A percentile compares a stretch with the other conserved stretches of the same genome.
These are phyloP conservation scores for Parmelia sp. DNA, from an alignment of 495 filamentous ascomycete species.

Conservation along the genomic window DNA sequence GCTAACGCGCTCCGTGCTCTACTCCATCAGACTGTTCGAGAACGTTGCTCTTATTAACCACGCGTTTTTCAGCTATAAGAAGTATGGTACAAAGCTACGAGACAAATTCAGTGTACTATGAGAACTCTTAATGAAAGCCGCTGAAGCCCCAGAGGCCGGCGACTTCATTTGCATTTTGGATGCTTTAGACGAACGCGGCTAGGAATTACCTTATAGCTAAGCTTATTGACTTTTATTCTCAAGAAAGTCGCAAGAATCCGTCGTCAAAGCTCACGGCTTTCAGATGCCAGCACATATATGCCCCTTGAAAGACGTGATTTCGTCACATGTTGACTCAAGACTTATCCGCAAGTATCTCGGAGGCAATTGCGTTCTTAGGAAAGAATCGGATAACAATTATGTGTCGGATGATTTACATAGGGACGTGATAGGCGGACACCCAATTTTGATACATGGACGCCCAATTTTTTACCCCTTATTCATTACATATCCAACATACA, in stretches of 20 bases:
- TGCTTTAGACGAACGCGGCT: slow-evolving; percentile 40
- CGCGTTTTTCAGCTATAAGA: slow-evolving; percentile 28
- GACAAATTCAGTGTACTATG: slow-evolving; percentile 38
- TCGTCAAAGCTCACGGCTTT: slow-evolving; percentile 28
- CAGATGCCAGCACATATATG: slow-evolving; percentile 26
- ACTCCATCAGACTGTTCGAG: slow-evolving; percentile 39
- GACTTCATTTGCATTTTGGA: slow-evolving; percentile 45
- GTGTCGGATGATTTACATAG: too few relatives aligned
- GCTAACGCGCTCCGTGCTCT: slow-evolving; percentile 35
- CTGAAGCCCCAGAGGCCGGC: slow-evolving; percentile 33
- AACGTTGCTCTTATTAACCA: slow-evolving; percentile 27
- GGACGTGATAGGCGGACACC: too few relatives aligned
- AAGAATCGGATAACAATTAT: too few relatives aligned
- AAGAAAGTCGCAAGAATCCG: neutral
- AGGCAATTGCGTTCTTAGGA: too few relatives aligned
- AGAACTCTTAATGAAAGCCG: slow-evolving; percentile 34
- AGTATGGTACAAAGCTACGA: slow-evolving; percentile 32
- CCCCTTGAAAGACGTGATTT: slow-evolving; percentile 33
- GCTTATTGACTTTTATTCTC: slow-evolving; percentile 25
- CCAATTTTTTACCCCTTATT: too few relatives aligned
- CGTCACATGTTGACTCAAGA: too few relatives aligned
- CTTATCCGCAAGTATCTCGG: too few relatives aligned
- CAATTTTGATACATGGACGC: too few relatives aligned
- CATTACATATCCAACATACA: too few relatives aligned
- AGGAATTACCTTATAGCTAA: slow-evolving; percentile 25